A percentile compares a stretch with the other conserved stretches of the same genome.
phyloP scores from a whole-genome alignment of 2,329 filamentous ascomycete species.

The Fusarium sp. region DNA sequence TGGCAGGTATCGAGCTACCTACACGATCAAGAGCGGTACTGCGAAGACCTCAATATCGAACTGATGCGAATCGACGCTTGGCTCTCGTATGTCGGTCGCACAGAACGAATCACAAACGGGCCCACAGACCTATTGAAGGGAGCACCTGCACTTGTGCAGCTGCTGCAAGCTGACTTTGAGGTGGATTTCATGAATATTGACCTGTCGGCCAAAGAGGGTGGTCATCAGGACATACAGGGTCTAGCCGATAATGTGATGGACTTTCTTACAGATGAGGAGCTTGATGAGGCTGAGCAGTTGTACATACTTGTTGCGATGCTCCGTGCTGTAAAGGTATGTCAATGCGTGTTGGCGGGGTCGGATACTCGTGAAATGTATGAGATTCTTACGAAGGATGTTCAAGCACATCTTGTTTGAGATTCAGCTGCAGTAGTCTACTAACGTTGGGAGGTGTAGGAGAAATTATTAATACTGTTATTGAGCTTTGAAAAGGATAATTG shows the following conservation, averaged over 20 bases:
- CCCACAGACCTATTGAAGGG: background rate
- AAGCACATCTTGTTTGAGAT: background rate
- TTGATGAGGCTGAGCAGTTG: background rate
- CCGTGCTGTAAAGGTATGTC: background rate
- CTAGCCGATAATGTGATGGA: background rate
- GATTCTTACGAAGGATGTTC: background rate
- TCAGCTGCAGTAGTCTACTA: fast-evolving
- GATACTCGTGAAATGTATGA: background rate
- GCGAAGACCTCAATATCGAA: background rate
- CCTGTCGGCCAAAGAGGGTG: background rate
- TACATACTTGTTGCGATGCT: background rate
- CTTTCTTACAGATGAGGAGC: background rate
- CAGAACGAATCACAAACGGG: background rate
- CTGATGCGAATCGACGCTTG: background rate
- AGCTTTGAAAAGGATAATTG: fast-evolving
- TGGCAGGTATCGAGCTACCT: background rate
- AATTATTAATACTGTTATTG: too few relatives aligned
- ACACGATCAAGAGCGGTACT: background rate
- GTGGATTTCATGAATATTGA: background rate
- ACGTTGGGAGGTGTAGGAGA: too few relatives aligned
- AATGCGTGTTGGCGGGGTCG: background rate
- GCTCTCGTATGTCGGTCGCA: background rate
- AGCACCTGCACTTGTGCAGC: background rate
- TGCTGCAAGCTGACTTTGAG: background rate
- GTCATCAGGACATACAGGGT: background rate